Conservation (phyloP, 1,284 basidiomycete species). For the Moniliophthora roreri region DNA sequence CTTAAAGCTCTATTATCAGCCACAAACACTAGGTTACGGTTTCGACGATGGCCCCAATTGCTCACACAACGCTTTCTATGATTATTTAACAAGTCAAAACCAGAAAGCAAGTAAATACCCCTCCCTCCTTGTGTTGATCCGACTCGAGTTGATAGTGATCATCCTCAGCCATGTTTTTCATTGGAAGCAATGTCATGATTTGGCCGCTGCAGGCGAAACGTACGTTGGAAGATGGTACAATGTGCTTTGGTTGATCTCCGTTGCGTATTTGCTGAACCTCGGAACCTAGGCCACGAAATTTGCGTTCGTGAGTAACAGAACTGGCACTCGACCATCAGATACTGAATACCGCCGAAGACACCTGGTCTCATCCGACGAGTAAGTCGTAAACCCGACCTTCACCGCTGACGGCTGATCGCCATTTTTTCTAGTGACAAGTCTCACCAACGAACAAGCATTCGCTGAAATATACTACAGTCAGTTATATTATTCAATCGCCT, state of each 20-base stretch:
- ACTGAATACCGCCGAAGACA: too few species aligned
- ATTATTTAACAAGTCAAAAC: slow-evolving; percentile 59
- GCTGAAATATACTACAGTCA: slow-evolving; percentile 79
- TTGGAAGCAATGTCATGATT: slow-evolving; percentile 76
- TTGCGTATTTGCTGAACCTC: background rate
- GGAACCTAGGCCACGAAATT: slow-evolving; percentile 54
- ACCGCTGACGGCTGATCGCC: background rate
- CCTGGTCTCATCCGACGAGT: slow-evolving; percentile 58
- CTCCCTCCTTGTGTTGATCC: background rate
- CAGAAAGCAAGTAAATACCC: slow-evolving; percentile 65
- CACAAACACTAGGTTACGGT: slow-evolving; percentile 58
- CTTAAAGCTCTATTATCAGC: slow-evolving; percentile 28
- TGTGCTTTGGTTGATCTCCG: slow-evolving; percentile 7
- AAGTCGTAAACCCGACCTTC: background rate
- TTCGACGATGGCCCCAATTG: slow-evolving; percentile 80
- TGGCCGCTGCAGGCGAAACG: slow-evolving; percentile 73
- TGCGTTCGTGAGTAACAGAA: slow-evolving; percentile 52
- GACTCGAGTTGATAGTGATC: background rate
- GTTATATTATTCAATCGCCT: slow-evolving; percentile 18
- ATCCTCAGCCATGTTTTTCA: slow-evolving; percentile 65
- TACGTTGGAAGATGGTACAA: slow-evolving; percentile 50
- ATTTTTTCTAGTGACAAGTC: slow-evolving; percentile 54
- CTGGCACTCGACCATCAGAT: too few species aligned
- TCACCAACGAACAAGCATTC: slow-evolving; percentile 72
- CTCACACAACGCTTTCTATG: slow-evolving; percentile 60